Evolutionary conservation across 306 rosid genomes (phyloP).

Genomic region (Acacia melanoxylon): DNA sequence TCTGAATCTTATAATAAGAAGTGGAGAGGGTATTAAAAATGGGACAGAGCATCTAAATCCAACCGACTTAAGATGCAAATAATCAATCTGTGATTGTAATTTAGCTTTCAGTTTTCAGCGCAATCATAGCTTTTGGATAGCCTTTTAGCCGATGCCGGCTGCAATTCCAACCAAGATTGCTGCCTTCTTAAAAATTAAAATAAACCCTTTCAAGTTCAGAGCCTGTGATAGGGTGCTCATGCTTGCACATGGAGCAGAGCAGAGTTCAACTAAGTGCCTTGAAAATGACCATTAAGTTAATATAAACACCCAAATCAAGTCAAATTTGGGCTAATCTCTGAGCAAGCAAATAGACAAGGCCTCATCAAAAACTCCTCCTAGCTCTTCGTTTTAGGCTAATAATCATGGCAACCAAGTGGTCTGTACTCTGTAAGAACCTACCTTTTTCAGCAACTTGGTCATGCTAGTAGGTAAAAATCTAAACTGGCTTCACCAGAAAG

Average conservation of each 20-base stretch:
- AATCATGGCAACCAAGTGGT: slow-evolving; percentile 7
- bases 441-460: slow-evolving; percentile 14
- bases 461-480: background rate
- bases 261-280: slow-evolving; percentile 14
- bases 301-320: background rate
- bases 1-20: no score
- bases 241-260: slow-evolving; percentile 39
- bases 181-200: slow-evolving; percentile 19
- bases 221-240: slow-evolving; percentile 7
- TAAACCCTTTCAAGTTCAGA: background rate
- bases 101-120: slow-evolving; percentile 11
- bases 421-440: background rate
- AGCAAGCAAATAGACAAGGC: background rate
- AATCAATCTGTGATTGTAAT: background rate
- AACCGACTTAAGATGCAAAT: background rate
- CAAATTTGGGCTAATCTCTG: background rate
- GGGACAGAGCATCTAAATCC: background rate
- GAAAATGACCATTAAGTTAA: slow-evolving; percentile 31
- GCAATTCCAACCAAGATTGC: slow-evolving; percentile 23
- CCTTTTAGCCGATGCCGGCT: slow-evolving; percentile 12
- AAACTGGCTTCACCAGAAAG: background rate
- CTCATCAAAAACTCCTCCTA: slow-evolving; percentile 7
- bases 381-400: slow-evolving; percentile 19
- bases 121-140: slow-evolving; percentile 15
- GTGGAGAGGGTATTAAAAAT: background rate